phyloP scores from a whole-genome alignment of 768 basidiomycete genomes.

The Dentipellis sp. region DNA sequence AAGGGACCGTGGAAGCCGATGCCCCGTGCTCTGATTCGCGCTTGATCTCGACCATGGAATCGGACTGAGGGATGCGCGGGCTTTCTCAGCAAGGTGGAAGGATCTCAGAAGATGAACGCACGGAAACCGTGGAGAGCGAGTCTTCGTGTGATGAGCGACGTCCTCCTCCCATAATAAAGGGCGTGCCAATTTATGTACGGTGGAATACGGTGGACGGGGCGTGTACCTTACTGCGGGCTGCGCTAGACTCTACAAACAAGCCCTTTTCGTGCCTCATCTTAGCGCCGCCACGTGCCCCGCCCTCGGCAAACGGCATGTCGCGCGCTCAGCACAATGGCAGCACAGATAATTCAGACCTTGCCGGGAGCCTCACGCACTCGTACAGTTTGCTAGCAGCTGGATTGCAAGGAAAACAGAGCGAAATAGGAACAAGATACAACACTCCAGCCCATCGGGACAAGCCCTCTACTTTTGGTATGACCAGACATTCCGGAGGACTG shows the following conservation, averaged over 20 bases:
- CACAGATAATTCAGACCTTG: neutral
- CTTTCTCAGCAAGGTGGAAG: neutral
- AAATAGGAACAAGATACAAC: neutral
- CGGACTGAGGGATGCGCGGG: slow-evolving; percentile 22
- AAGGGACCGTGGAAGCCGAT: slow-evolving; percentile 18
- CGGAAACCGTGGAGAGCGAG: slow-evolving; percentile 22
- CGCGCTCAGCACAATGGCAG: neutral
- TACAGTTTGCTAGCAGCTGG: neutral
- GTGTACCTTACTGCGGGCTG: neutral
- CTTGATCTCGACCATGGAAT: slow-evolving; percentile 74
- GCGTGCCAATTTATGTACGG: neutral
- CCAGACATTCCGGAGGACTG: slow-evolving; percentile 96
- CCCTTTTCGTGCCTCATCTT: neutral
- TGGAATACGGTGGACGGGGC: neutral
- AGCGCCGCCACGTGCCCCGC: neutral
- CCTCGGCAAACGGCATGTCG: too few relatives aligned
- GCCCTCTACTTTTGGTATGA: slow-evolving; percentile 79
- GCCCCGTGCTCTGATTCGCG: slow-evolving; percentile 16
- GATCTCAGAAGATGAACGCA: slow-evolving; percentile 22
- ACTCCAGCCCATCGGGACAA: neutral
- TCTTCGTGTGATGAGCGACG: neutral
- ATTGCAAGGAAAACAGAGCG: neutral
- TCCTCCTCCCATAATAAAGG: neutral
- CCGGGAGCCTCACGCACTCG: too few relatives aligned
- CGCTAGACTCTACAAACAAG: neutral